Evolutionary conservation across 441 rosid species (phyloP), one percentile per base, ranked within the genome.

Genomic region (Capsella rubella): DNA sequence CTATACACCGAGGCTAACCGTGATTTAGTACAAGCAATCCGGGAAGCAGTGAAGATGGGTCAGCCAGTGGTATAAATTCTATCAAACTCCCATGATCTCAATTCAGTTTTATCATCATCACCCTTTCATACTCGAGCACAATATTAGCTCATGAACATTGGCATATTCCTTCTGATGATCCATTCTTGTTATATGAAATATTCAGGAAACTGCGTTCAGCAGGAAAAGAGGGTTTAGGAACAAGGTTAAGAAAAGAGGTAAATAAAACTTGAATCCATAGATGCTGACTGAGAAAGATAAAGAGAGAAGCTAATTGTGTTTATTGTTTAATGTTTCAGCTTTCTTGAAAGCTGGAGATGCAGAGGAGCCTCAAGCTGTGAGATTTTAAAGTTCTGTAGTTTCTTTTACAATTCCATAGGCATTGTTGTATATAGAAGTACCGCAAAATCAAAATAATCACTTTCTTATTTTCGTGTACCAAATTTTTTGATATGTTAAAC

Each of bases 171-270:
- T 64, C 3, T 59, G 31, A 31, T 64, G 42, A 57, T 46, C 39
- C 28, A 61, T 57, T 67, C 34, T 46, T 73, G 9, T 62, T 18
- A 11, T 49, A 14, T 57, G 46, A 69, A 77, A 40, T 62, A 16
- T 68, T 27, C 90, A 95, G 99, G 99, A 90, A 83, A 81, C 89
- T 0, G 98, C 93, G 9, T 92, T 95, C 74, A 95, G 98, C 79
- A 82, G 98, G 83, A 95, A 95, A 78, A 89, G 99, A 80, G 84
- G 99, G 78, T 90, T 92, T 83, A 86, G 99, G 59, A 95, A 92
- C 83, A 95, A 89, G 87, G 81, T 90, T 64, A 95, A 95, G 89
- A 95, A 92, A 86, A 89, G 82, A 84, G 93, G 97, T 89, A 74
- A 69, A 8, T 11, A 61, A 21, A 46, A 37, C 40, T 45, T 28